Percentiles rank a stretch among this genome's conserved stretches.
Conservation (phyloP, 306 rosid species). For the Sindora glabra region DNA sequence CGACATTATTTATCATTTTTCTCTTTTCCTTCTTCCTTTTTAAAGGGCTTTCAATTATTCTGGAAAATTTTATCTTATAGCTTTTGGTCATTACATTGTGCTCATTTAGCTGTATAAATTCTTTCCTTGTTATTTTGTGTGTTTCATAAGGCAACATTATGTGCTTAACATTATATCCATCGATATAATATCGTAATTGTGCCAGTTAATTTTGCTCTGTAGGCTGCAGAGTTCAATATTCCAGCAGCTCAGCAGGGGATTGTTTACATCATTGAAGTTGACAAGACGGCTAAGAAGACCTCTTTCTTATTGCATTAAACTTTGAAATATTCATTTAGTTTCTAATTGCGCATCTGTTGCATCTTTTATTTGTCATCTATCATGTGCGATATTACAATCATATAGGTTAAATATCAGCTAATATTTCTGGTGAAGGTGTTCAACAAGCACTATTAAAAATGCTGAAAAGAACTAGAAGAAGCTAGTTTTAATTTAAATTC, state of each 20-base stretch:
- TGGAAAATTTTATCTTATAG: background rate
- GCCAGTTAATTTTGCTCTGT: slow-evolving; percentile 21
- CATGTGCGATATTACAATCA: slow-evolving; percentile 72
- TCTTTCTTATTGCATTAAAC: background rate
- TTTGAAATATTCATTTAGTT: too few species aligned
- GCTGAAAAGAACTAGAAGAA: slow-evolving; percentile 97
- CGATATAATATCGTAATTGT: slow-evolving; percentile 11
- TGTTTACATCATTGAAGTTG: slow-evolving; percentile 95
- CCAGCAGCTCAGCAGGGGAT: slow-evolving; percentile 99
- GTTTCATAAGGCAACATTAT: background rate
- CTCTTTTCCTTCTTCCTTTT: background rate
- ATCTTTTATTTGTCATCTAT: slow-evolving; percentile 10
- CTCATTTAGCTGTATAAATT: too few species aligned
- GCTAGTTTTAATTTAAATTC: too few species aligned
- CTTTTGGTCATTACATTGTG: background rate
- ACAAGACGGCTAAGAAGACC: slow-evolving; percentile 99
- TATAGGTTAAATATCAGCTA: slow-evolving; percentile 87
- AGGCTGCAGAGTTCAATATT: slow-evolving; percentile 97
- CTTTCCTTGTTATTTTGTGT: too few species aligned
- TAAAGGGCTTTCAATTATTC: background rate
- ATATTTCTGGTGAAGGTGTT: slow-evolving; percentile 98
- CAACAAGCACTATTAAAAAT: slow-evolving; percentile 95
- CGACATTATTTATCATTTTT: too few species aligned
- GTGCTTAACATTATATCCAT: background rate
- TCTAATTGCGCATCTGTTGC: background rate